These are phyloP conservation scores for Colletotrichum liriopes DNA, from an alignment of 2,329 filamentous ascomycete species.

Conservation along the genomic window DNA sequence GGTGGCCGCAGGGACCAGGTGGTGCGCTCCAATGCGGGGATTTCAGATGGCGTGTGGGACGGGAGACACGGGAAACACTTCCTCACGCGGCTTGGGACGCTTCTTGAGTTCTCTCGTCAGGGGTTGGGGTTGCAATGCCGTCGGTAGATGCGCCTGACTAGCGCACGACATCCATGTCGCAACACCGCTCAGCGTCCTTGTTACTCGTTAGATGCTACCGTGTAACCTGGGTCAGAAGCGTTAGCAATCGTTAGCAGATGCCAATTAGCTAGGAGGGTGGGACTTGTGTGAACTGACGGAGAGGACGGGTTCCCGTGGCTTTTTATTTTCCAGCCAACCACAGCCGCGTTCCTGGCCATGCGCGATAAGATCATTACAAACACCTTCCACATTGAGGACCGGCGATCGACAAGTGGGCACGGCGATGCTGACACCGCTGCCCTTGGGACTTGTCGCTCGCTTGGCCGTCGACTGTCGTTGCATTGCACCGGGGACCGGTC, in stretches of 20 bases:
- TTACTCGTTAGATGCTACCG: not conserved
- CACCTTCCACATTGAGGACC: conserved; percentile 38
- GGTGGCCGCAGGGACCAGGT: conserved; percentile 27
- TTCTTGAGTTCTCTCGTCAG: not conserved
- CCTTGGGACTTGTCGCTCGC: conserved; percentile 1
- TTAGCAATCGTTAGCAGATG: not conserved
- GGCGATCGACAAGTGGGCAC: conserved; percentile 25
- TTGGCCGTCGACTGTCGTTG: conserved; percentile 7
- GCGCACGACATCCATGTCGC: conserved; percentile 34
- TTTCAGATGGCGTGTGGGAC: conserved; percentile 1
- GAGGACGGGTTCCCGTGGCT: not conserved
- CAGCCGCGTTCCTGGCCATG: conserved; percentile 39
- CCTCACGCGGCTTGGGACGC: conserved; percentile 24
- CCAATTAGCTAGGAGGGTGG: not conserved
- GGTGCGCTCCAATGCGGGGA: conserved; percentile 22
- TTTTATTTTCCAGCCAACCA: conserved; percentile 35
- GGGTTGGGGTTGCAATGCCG: conserved; percentile 28
- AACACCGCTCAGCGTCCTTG: conserved; percentile 4
- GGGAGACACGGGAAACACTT: conserved; percentile 34
- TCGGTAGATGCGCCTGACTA: conserved; percentile 41
- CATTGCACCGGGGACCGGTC: not conserved
- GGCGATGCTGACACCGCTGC: conserved; percentile 21
- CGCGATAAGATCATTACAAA: conserved; percentile 35
- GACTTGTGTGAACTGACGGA: not conserved
- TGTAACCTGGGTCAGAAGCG: not conserved